Evolutionary conservation across 1,284 basidiomycete species (phyloP), one percentile per base, ranked within the genome.

Genomic region (Schizopora paradoxa): DNA sequence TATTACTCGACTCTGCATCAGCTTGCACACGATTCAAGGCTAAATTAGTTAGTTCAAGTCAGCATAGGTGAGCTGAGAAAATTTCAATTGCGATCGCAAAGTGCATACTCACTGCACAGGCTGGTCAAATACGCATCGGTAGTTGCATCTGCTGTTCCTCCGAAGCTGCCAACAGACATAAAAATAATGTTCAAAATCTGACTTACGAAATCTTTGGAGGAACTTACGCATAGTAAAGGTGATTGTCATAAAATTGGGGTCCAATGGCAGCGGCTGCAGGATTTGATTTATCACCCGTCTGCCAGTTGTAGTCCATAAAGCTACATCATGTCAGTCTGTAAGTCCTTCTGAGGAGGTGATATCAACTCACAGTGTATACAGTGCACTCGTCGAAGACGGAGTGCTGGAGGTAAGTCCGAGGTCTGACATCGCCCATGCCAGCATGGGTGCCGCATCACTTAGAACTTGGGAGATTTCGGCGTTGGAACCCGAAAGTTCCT

Each of bases 301-400:
- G 28, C 28, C 28, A 31, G 10, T 8, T 10, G 28, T 31, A 31
- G 28, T 31, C 28, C 28, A 31, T 31, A 14, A 31, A 31, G 8
- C 28, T 31, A 31, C 28, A 31, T 31, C 28, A 31, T 14, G 28
- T 31, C 28, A 31, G 8, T 10, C 28, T n/a, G n/a, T n/a, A n/a
- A n/a, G n/a, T n/a, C n/a, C n/a, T n/a, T n/a, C 6, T 8, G n/a
- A n/a, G 6, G 47, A 35, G 7, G 4, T 16, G 10, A 5, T 18
- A 28, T 34, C 2, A 6, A 56, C 61, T 28, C 51, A 78, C 78
- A 63, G 81, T 3, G 81, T 77, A 2, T 71, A 61, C 43, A 84
- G 61, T 1, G 73, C 61, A 2, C 64, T 49, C 23, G 57, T 53
- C 21, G 28, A 26, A 35, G 57, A 34, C 4, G 51, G 43, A n/a